Percentiles rank a stretch among this genome's conserved stretches.
phyloP scores from a whole-genome alignment of 169 alveolate genomes.

The Plasmodium yoelii region DNA sequence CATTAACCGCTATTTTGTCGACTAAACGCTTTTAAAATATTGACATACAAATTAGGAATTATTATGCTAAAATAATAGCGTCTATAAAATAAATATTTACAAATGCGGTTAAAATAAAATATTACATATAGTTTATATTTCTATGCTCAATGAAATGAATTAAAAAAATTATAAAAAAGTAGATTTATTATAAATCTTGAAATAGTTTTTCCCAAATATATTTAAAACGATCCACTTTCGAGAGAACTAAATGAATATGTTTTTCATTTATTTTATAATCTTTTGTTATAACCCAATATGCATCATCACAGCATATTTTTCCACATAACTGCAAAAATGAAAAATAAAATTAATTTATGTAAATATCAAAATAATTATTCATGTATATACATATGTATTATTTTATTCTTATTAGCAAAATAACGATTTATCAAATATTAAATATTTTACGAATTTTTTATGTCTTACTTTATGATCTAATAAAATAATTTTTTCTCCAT shows the following conservation, averaged over 20 bases:
- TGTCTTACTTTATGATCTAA: slow-evolving; percentile 39
- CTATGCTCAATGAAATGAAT: no score
- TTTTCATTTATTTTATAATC: slow-evolving; percentile 42
- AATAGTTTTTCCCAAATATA: slow-evolving; percentile 71
- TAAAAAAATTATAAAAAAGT: no score
- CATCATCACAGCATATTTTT: slow-evolving; percentile 30
- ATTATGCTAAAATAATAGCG: no score
- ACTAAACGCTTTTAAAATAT: no score
- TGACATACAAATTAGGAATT: no score
- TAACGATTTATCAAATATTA: no score
- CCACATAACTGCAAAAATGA: slow-evolving; percentile 58
- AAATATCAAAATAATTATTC: background rate
- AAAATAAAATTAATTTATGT: background rate
- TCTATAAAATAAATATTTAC: no score
- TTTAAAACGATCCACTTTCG: slow-evolving; percentile 44
- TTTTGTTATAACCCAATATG: slow-evolving; percentile 64
- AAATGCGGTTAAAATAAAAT: no score
- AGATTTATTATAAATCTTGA: slow-evolving; percentile 13
- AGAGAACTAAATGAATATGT: slow-evolving; percentile 35
- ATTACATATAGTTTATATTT: no score
- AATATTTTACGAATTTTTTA: no score
- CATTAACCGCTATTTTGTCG: no score
- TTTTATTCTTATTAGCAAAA: no score
- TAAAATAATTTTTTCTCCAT: slow-evolving; percentile 14
- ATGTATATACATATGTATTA: background rate